Evolutionary conservation across 345 rosid genomes (phyloP).

Genomic region (Hypericum androsaemum): DNA sequence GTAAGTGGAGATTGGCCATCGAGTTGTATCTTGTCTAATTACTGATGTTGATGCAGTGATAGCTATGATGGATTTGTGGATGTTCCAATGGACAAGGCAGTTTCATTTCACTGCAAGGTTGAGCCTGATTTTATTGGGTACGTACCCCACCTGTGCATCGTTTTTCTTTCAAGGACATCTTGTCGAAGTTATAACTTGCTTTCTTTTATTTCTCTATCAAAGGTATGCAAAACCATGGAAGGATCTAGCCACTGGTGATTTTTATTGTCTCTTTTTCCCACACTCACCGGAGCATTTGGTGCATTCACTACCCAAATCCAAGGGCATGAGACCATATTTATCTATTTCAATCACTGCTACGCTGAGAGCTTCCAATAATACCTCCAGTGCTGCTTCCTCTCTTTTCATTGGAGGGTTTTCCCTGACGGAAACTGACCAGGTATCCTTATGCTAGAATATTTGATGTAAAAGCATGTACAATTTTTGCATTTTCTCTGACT

Average conservation of each 20-base stretch:
- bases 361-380: conserved; percentile 39
- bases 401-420: conserved; percentile 86
- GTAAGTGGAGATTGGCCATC: background rate
- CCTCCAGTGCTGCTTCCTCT: conserved; percentile 75
- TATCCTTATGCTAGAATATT: conserved; percentile 10
- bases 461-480: no score
- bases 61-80: conserved; percentile 19
- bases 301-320: conserved; percentile 38
- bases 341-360: conserved; percentile 52
- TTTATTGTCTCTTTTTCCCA: conserved; percentile 76
- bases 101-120: conserved; percentile 50
- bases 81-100: conserved; percentile 28
- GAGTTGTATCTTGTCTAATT: background rate
- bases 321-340: conserved; percentile 46
- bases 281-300: conserved; percentile 81
- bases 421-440: conserved; percentile 56
- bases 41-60: conserved; percentile 24
- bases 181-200: background rate
- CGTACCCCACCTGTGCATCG: conserved; percentile 6
- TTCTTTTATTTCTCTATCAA: conserved; percentile 17
- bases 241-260: conserved; percentile 43
- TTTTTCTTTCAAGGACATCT: conserved; percentile 7
- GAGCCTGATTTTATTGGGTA: conserved; percentile 85
- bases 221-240: conserved; percentile 82
- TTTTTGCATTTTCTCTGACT: no score